Evolutionary conservation across 2,329 filamentous ascomycete species (phyloP).

Genomic region (Trichoderma sp.): DNA sequence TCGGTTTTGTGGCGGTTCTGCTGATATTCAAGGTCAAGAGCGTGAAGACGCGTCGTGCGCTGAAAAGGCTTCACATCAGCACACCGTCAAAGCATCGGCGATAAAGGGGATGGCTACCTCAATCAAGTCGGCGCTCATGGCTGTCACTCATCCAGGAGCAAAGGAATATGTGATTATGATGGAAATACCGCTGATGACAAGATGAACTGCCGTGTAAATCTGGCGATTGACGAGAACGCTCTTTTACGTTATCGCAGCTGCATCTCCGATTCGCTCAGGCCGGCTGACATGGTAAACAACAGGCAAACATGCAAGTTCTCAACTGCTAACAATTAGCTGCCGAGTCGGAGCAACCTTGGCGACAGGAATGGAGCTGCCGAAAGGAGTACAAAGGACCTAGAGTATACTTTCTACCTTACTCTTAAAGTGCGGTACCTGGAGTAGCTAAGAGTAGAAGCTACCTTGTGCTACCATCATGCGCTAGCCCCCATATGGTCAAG

Average conservation of each 20-base stretch:
- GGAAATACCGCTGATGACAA: background rate
- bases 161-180: background rate
- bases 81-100: background rate
- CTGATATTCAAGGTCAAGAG: slow-evolving; percentile 71
- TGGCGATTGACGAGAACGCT: background rate
- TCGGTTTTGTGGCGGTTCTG: slow-evolving; percentile 64
- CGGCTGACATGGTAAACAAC: background rate
- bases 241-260: background rate
- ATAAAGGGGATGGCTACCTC: slow-evolving; percentile 30
- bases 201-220: background rate
- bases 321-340: background rate
- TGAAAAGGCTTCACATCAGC: slow-evolving; percentile 30
- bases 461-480: background rate
- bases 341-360: background rate
- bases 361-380: background rate
- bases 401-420: background rate
- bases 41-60: slow-evolving; percentile 49
- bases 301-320: background rate
- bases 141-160: background rate
- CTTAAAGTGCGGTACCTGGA: background rate
- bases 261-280: background rate
- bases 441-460: background rate
- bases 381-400: background rate
- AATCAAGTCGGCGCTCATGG: slow-evolving; percentile 31
- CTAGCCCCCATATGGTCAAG: background rate